Evolutionary conservation across 1,284 basidiomycete species (phyloP).

Genomic region (Pisolithus thermaeus): DNA sequence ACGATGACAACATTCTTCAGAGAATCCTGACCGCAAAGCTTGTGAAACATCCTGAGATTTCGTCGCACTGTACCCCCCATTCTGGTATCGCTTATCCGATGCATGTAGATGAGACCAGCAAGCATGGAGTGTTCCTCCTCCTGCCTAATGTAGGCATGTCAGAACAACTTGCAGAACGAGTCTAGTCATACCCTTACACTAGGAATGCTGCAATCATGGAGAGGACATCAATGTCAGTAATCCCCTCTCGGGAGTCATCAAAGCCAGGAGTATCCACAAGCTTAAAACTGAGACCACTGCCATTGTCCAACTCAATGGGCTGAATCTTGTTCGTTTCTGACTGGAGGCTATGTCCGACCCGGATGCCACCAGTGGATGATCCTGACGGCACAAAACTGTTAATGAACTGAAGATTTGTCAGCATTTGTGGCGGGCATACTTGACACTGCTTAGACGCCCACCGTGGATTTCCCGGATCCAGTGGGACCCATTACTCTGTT

Average conservation of each 20-base stretch:
- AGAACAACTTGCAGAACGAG: neutral
- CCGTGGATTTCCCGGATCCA: too few species aligned
- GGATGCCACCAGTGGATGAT: neutral
- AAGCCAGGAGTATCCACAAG: conserved; percentile 8
- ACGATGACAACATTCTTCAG: conserved; percentile 7
- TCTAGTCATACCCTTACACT: neutral
- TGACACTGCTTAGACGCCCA: too few species aligned
- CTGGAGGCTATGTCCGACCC: conserved; percentile 13
- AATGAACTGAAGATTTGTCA: neutral
- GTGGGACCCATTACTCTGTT: too few species aligned
- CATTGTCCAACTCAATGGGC: conserved; percentile 5
- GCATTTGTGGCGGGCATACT: too few species aligned
- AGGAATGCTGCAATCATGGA: conserved; percentile 8
- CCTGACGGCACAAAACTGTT: neutral
- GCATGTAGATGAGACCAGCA: conserved; percentile 7
- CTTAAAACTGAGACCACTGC: conserved; percentile 1
- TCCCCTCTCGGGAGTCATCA: conserved; percentile 6
- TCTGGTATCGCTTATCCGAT: conserved; percentile 31
- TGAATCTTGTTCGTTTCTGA: conserved; percentile 16
- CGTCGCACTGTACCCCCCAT: conserved; percentile 30
- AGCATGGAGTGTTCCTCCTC: conserved; percentile 1
- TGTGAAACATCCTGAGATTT: conserved; percentile 6
- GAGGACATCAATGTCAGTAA: conserved; percentile 3
- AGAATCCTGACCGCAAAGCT: conserved; percentile 5
- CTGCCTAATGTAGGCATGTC: neutral